These are phyloP conservation scores for Copromyces sp. DNA, from an alignment of 495 filamentous ascomycete genomes.

Conservation along the genomic window DNA sequence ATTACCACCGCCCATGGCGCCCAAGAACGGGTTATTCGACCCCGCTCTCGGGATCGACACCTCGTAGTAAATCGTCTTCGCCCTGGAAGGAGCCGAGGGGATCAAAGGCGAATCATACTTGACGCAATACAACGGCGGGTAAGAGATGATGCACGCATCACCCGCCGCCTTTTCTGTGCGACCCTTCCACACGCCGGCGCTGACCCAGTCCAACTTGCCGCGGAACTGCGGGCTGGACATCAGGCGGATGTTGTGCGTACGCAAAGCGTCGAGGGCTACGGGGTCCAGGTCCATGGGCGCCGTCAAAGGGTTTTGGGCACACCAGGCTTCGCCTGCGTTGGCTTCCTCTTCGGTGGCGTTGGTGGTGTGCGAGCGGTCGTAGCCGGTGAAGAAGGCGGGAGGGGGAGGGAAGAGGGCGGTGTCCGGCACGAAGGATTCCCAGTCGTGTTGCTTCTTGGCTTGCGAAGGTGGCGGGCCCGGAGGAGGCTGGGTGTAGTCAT, in stretches of 20 bases:
- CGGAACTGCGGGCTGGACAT: constrained; percentile 22
- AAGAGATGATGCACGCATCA: constrained; percentile 51
- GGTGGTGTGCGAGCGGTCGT: constrained; percentile 55
- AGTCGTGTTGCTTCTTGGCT: constrained; percentile 52
- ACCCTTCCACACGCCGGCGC: constrained; percentile 36
- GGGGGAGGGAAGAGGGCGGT: constrained; percentile 75
- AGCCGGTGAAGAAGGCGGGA: constrained; percentile 52
- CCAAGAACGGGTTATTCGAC: not conserved
- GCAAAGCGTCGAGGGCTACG: constrained; percentile 21
- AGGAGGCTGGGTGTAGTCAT: constrained; percentile 26
- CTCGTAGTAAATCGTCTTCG: constrained; percentile 71
- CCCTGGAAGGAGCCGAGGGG: constrained; percentile 25
- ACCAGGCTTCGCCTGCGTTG: constrained; percentile 65
- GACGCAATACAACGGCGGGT: constrained; percentile 68
- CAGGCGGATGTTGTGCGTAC: constrained; percentile 26
- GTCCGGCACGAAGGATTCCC: constrained; percentile 69
- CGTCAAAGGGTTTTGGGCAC: constrained; percentile 51
- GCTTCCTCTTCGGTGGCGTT: constrained; percentile 65
- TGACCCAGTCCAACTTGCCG: constrained; percentile 21
- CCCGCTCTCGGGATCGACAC: constrained; percentile 39
- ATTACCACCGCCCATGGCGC: constrained; percentile 8
- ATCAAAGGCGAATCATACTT: constrained; percentile 53
- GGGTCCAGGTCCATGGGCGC: constrained; percentile 42
- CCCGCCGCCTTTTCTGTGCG: constrained; percentile 19
- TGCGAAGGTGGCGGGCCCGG: constrained; percentile 41